Base-by-base conservation (phyloP, 345 rosid genomes). In the Garcia nutans region DNA sequence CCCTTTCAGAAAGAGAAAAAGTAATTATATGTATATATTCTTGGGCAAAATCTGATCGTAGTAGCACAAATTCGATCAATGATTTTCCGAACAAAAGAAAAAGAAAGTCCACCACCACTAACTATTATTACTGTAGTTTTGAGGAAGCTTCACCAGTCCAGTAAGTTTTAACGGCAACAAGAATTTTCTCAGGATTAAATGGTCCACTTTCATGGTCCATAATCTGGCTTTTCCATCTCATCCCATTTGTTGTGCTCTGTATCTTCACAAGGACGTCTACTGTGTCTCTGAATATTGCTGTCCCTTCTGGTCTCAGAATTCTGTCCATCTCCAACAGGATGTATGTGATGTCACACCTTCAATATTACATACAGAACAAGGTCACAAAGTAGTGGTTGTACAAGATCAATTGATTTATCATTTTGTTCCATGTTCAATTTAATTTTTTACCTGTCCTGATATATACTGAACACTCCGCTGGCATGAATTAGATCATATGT, bases 401-500 rank as follows among this genome's bases (percentile, higher is more conserved):
- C 60, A 58, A 69, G 67, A 66, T 9, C 16, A 16, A 41, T 9
- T 45, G 16, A 15, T 64, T 44, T 2, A 12, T 52, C 3, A 22
- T 65, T 65, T 5, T 13, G 0, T 3, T 15, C 20, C 12, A 8
- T 15, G 6, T 37, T 31, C 7, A 33, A 22, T 70, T 2, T 68
- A 23, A 44, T 24, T 63, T 74, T 24, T 63, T 74, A 94, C 99
- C 92, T 89, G 84, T 89, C 88, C 69, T 86, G 91, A 68, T 93
- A 96, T 71, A 93, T 85, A 61, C 92, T 89, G 83, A 96, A 96
- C 81, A 93, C 80, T 33, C 90, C 92, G 20, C 88, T 77, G 1
- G 92, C 99, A 77, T 96, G 99, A 77, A 96, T 90, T 83, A 96
- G 90, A 84, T 93, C 99, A 19, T 96, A 96, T 1, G 99, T 96